phyloP scores from a whole-genome alignment of 306 rosid species.

The Arachis stenosperma region DNA sequence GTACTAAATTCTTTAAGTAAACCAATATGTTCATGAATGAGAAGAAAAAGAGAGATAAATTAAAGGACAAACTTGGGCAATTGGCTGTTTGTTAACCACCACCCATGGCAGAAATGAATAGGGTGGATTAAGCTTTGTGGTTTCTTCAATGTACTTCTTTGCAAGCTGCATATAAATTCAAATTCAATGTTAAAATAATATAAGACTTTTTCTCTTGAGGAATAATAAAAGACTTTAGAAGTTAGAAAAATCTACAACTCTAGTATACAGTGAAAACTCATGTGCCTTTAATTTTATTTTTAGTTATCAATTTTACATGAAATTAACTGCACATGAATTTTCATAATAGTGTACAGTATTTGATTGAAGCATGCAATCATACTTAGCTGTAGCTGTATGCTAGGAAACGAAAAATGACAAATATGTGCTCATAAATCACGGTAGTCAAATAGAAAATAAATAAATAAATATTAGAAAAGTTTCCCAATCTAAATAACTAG shows the following conservation, averaged over 20 bases:
- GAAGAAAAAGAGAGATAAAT: background rate
- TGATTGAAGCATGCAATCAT: background rate
- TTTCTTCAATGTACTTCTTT: constrained; percentile 44
- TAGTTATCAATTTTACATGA: too few species aligned
- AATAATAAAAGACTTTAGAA: background rate
- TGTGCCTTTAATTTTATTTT: fast-evolving
- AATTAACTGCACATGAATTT: too few species aligned
- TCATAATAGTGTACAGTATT: too few species aligned
- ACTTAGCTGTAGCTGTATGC: too few species aligned
- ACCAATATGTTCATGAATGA: constrained; percentile 3
- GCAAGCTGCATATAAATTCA: constrained; percentile 52
- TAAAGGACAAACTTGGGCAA: constrained; percentile 43
- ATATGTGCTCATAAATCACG: background rate
- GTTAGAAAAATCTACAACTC: too few species aligned
- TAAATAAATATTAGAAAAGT: too few species aligned
- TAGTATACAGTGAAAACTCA: too few species aligned
- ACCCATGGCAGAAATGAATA: constrained; percentile 63
- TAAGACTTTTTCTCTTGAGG: too few species aligned
- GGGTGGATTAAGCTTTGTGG: constrained; percentile 50
- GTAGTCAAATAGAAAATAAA: background rate
- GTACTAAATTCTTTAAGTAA: background rate
- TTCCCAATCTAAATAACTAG: too few species aligned
- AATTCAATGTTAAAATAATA: background rate
- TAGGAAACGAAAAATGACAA: too few species aligned
- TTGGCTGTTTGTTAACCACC: constrained; percentile 58